phyloP scores from a whole-genome alignment of 768 basidiomycete species.

The Pholiota molesta region DNA sequence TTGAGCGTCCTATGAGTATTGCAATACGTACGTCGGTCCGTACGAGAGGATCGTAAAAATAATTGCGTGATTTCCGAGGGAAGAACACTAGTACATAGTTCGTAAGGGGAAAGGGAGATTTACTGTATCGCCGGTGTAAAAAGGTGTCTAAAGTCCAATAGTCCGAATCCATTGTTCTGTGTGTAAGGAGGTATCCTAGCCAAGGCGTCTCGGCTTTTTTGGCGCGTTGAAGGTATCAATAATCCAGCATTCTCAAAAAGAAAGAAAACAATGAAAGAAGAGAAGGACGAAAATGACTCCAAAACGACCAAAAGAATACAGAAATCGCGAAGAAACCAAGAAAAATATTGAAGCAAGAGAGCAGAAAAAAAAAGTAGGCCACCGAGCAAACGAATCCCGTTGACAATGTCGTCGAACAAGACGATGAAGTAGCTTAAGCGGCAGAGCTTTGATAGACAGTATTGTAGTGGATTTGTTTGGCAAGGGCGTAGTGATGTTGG shows the following conservation, averaged over 20 bases:
- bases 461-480: not conserved
- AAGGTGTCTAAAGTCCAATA: not conserved
- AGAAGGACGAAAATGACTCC: not conserved
- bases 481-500: not conserved
- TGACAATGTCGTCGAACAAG: not conserved
- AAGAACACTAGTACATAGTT: too few species aligned
- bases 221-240: not conserved
- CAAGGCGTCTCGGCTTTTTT: not conserved
- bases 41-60: too few species aligned
- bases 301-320: not conserved
- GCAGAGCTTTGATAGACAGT: slow-evolving; percentile 7
- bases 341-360: not conserved
- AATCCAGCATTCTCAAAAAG: not conserved
- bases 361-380: not conserved
- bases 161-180: not conserved
- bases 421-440: not conserved
- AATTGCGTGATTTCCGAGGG: too few species aligned
- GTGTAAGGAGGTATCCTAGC: not conserved
- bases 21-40: too few species aligned
- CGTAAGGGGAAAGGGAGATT: not conserved
- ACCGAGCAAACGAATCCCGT: not conserved
- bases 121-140: not conserved
- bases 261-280: not conserved
- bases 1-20: too few species aligned
- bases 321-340: not conserved